These are phyloP conservation scores for Cyberlindnera lachancei DNA, from an alignment of 805 yeast genomes.

Conservation along the genomic window DNA sequence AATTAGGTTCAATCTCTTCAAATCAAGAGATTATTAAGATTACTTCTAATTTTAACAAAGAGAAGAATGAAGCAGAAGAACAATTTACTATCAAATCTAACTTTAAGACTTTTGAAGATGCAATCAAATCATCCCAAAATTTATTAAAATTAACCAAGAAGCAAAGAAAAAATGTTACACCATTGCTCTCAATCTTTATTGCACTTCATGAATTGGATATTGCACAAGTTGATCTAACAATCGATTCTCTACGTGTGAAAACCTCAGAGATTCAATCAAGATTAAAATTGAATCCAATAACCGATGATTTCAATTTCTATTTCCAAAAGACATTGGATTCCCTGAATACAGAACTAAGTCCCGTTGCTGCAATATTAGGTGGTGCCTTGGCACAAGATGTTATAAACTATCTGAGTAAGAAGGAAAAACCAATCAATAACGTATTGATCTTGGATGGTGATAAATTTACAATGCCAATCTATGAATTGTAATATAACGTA, in stretches of 20 bases:
- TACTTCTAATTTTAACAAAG: constrained; percentile 23
- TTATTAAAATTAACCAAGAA: constrained; percentile 24
- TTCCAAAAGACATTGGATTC: constrained; percentile 38
- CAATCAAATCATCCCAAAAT: constrained; percentile 23
- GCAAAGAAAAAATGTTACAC: constrained; percentile 42
- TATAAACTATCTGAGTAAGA: constrained; percentile 68
- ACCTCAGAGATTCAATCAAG: constrained; percentile 27
- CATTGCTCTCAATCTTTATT: constrained; percentile 50
- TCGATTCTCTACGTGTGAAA: constrained; percentile 23
- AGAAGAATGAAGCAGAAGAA: constrained; percentile 30
- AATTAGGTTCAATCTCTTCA: constrained; percentile 39
- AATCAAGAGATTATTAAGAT: constrained; percentile 37
- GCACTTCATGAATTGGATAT: constrained; percentile 45
- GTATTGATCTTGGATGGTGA: constrained; percentile 69
- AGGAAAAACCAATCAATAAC: constrained; percentile 79
- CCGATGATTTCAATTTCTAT: constrained; percentile 36
- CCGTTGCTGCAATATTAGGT: constrained; percentile 82
- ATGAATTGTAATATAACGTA: constrained; percentile 30
- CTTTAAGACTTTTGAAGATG: constrained; percentile 30
- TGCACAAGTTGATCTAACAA: constrained; percentile 17
- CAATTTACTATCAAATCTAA: constrained; percentile 29
- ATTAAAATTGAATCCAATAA: constrained; percentile 34
- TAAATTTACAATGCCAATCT: constrained; percentile 71
- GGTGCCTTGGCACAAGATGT: constrained; percentile 89
- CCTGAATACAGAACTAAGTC: constrained; percentile 59